Conservation (phyloP, 768 basidiomycete species). For the Boletus subparvulus region DNA sequence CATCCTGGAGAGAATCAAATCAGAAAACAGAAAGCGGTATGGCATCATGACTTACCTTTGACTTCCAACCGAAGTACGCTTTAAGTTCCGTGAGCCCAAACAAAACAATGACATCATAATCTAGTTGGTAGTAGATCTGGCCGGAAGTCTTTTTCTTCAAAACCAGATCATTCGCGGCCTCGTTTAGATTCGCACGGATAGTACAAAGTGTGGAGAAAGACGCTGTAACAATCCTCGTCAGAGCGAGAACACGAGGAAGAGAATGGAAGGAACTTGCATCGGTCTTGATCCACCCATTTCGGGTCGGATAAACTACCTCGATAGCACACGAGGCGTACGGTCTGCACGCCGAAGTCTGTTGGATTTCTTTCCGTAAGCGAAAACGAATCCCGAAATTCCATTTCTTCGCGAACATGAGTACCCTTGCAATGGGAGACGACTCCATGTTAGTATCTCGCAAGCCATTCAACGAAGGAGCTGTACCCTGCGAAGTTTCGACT, state of each 20-base stretch:
- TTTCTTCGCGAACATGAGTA: neutral
- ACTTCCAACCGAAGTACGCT: conserved; percentile 9
- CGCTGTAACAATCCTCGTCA: neutral
- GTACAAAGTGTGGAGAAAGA: conserved; percentile 5
- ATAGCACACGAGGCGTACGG: conserved; percentile 8
- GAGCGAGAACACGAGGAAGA: neutral
- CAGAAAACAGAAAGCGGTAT: neutral
- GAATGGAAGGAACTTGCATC: neutral
- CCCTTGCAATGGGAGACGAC: neutral
- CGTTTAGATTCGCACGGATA: neutral
- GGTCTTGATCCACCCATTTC: conserved; percentile 16
- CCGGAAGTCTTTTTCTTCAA: neutral
- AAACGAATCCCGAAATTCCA: conserved; percentile 13
- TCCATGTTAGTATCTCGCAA: neutral
- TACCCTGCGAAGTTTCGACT: conserved; percentile 11
- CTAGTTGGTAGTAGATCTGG: conserved; percentile 6
- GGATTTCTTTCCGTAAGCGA: neutral
- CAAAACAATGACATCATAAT: conserved; percentile 14
- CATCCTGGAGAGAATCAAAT: neutral
- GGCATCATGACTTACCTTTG: neutral
- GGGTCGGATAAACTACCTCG: conserved; percentile 7
- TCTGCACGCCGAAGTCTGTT: conserved; percentile 2
- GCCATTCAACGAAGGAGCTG: neutral
- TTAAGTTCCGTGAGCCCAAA: conserved; percentile 12
- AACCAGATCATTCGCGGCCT: neutral